Evolutionary conservation across 768 basidiomycete genomes (phyloP).

Genomic region (Infundibulicybe gibba): DNA sequence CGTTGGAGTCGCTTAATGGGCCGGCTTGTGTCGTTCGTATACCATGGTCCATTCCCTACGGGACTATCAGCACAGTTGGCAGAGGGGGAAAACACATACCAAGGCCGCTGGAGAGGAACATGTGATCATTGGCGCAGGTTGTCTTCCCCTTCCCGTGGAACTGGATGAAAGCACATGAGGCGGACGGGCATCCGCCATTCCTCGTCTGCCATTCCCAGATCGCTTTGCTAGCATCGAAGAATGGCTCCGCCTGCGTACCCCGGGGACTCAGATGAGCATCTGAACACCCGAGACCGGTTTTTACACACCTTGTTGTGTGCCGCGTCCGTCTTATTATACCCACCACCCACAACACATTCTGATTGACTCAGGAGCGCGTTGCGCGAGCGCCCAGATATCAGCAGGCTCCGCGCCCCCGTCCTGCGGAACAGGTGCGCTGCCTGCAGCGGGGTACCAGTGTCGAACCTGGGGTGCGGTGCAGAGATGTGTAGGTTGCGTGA

Average conservation of each 20-base stretch:
- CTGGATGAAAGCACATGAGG: conserved; percentile 44
- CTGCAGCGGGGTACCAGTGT: too few relatives aligned
- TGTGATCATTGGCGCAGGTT: conserved; percentile 33
- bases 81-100: too few relatives aligned
- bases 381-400: conserved; percentile 36
- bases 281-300: too few relatives aligned
- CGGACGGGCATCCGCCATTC: too few relatives aligned
- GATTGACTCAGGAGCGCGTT: conserved; percentile 27
- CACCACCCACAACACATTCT: too few relatives aligned
- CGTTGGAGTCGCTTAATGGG: conserved; percentile 33
- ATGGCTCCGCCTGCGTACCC: too few relatives aligned
- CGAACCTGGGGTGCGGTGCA: too few relatives aligned
- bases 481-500: conserved; percentile 12
- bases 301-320: conserved; percentile 38
- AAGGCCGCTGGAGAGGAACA: too few relatives aligned
- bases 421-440: conserved; percentile 25
- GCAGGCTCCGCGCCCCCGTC: conserved; percentile 36
- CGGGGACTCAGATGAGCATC: too few relatives aligned
- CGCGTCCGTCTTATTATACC: conserved; percentile 43
- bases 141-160: conserved; percentile 39
- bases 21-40: conserved; percentile 24
- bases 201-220: too few relatives aligned
- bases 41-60: conserved; percentile 32
- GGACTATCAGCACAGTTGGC: too few relatives aligned
- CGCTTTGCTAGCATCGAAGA: too few relatives aligned